Evolutionary conservation across 345 rosid species (phyloP).

Genomic region (Gossypium mustelinum): DNA sequence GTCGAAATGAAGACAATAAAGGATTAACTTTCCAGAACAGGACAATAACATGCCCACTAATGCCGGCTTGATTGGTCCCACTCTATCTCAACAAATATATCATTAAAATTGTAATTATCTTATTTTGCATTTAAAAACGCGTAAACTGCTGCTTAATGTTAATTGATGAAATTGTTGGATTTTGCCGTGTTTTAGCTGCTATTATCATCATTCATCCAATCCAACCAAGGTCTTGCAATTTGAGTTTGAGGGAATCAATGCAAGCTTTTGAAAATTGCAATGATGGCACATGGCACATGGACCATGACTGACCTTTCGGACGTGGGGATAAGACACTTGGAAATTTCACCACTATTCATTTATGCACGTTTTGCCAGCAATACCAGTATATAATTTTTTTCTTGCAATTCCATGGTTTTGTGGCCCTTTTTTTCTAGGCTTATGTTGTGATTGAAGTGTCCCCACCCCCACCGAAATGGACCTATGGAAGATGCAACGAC

Average conservation of each 20-base stretch:
- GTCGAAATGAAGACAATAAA: too few species aligned
- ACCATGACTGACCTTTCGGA: not conserved
- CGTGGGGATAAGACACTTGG: not conserved
- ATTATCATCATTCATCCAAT: not conserved
- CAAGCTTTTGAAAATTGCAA: not conserved
- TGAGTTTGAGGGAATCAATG: not conserved
- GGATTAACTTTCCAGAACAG: not conserved
- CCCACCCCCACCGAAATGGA: not conserved
- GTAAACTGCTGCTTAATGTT: not conserved
- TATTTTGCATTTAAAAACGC: not conserved
- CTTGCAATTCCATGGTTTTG: too few species aligned
- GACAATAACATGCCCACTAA: constrained; percentile 11
- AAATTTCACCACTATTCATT: not conserved
- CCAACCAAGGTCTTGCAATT: not conserved
- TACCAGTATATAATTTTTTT: too few species aligned
- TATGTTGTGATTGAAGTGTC: not conserved
- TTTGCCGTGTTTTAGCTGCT: not conserved
- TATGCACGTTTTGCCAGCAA: not conserved
- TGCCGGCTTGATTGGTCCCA: not conserved
- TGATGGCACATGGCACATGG: constrained; percentile 9
- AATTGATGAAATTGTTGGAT: not conserved
- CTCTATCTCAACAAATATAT: not conserved
- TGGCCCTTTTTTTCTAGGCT: not conserved
- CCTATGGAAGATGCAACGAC: not conserved
- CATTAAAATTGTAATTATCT: not conserved